phyloP scores from a whole-genome alignment of 306 rosid species.

The Delonix regia region DNA sequence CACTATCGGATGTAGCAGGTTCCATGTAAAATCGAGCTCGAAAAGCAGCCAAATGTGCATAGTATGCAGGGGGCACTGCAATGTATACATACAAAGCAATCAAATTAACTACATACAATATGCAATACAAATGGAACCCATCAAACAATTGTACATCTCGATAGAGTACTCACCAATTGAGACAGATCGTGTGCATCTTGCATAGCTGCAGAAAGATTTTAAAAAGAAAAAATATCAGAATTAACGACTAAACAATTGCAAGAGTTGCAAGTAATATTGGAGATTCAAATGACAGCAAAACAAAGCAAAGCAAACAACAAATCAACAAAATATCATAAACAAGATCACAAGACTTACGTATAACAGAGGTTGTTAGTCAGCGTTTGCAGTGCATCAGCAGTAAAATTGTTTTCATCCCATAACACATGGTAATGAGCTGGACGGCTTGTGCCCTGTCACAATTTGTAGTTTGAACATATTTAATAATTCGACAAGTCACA shows the following conservation, averaged over 20 bases:
- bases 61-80: slow-evolving; percentile 97
- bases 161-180: slow-evolving; percentile 77
- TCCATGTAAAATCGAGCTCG: slow-evolving; percentile 96
- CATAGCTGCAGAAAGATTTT: slow-evolving; percentile 64
- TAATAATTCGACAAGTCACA: background rate
- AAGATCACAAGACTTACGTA: slow-evolving; percentile 61
- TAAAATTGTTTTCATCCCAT: slow-evolving; percentile 96
- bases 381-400: slow-evolving; percentile 82
- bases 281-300: background rate
- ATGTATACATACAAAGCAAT: background rate
- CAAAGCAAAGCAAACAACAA: background rate
- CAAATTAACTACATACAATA: background rate
- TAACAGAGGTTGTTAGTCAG: slow-evolving; percentile 93
- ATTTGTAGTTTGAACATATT: background rate
- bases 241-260: background rate
- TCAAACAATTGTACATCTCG: background rate
- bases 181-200: slow-evolving; percentile 92
- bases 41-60: slow-evolving; percentile 94
- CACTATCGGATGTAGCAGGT: slow-evolving; percentile 88
- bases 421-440: slow-evolving; percentile 96
- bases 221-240: background rate
- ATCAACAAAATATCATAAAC: background rate
- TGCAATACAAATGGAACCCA: background rate
- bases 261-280: background rate
- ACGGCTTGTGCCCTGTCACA: slow-evolving; percentile 90